A percentile compares a stretch with the other conserved stretches of the same genome.
Evolutionary conservation across 2,329 filamentous ascomycete genomes (phyloP).

Genomic region (Ampelomyces quisqualis): DNA sequence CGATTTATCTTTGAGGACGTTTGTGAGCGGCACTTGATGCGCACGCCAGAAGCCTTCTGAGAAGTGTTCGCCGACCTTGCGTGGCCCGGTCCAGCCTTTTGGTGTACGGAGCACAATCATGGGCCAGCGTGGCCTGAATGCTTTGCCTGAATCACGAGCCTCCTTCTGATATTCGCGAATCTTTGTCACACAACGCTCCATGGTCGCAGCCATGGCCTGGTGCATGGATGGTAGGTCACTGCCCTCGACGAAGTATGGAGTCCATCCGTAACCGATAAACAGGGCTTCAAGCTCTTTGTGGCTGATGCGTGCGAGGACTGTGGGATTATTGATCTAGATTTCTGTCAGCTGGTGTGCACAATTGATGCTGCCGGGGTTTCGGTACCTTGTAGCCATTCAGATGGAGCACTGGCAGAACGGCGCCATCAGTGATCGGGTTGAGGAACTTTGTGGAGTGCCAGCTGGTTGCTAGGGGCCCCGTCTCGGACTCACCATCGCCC

Average conservation of each 20-base stretch:
- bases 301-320: constrained; percentile 67
- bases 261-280: constrained; percentile 75
- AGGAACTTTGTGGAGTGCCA: constrained; percentile 85
- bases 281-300: constrained; percentile 70
- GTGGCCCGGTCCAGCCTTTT: constrained; percentile 77
- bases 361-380: not conserved
- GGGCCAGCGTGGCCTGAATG: constrained; percentile 72
- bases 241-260: constrained; percentile 78
- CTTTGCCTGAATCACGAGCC: constrained; percentile 67
- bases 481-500: constrained; percentile 79
- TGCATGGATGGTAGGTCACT: constrained; percentile 74
- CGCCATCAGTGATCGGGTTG: constrained; percentile 75
- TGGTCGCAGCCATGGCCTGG: constrained; percentile 75
- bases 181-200: constrained; percentile 70
- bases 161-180: constrained; percentile 70
- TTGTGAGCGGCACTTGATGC: constrained; percentile 75
- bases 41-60: constrained; percentile 77
- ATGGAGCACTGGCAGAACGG: constrained; percentile 74
- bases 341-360: constrained; percentile 3
- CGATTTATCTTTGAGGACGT: constrained; percentile 64
- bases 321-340: constrained; percentile 49
- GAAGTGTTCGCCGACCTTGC: constrained; percentile 68
- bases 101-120: constrained; percentile 77
- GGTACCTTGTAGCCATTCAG: constrained; percentile 80
- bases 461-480: constrained; percentile 72